Evolutionary conservation across 768 basidiomycete genomes (phyloP).

Genomic region (Mycena epipterygia): DNA sequence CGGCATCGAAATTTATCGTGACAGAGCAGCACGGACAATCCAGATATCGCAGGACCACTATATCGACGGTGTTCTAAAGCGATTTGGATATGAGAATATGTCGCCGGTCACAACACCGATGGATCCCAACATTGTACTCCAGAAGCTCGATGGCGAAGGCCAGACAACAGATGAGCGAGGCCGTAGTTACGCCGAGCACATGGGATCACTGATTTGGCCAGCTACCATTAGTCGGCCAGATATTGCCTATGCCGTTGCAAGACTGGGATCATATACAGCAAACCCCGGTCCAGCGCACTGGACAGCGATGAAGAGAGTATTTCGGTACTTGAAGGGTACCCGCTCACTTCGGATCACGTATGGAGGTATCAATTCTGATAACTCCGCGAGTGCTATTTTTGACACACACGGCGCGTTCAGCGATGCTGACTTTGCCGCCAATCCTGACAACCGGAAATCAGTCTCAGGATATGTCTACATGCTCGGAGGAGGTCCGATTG

Average conservation of each 20-base stretch:
- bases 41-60: no score
- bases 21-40: no score
- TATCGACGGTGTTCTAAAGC: no score
- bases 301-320: conserved; percentile 18
- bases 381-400: background rate
- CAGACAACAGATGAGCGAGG: background rate
- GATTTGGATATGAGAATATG: no score
- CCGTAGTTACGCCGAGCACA: conserved; percentile 16
- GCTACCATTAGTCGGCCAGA: conserved; percentile 1
- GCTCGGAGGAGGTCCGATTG: background rate
- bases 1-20: no score
- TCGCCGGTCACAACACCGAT: no score
- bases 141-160: conserved; percentile 1
- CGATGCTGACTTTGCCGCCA: background rate
- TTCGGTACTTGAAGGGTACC: conserved; percentile 2
- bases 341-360: background rate
- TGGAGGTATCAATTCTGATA: background rate
- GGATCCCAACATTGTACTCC: background rate
- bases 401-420: conserved; percentile 5
- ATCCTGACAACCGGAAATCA: no score
- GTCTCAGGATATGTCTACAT: conserved; percentile 8
- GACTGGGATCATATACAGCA: background rate
- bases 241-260: no score
- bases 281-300: conserved; percentile 4
- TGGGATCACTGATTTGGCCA: conserved; percentile 14